Evolutionary conservation across 2,329 filamentous ascomycete species (phyloP).

Genomic region (Fusarium avenaceum): DNA sequence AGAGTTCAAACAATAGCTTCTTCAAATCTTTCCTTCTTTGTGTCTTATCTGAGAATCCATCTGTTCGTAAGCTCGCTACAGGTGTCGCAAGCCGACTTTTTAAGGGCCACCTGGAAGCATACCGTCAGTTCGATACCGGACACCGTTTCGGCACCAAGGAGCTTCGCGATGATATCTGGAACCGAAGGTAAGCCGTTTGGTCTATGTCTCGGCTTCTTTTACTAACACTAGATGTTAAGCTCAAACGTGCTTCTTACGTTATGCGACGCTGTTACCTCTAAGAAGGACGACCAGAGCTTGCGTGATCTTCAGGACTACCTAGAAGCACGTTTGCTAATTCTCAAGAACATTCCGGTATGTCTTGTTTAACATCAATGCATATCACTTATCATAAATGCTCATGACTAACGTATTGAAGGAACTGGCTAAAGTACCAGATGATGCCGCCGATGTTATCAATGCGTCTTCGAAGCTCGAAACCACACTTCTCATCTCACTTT

Average conservation of each 20-base stretch:
- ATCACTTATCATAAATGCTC: neutral
- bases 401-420: constrained; percentile 59
- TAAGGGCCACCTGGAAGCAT: constrained; percentile 48
- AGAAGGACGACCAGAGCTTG: constrained; percentile 60
- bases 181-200: constrained; percentile 60
- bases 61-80: constrained; percentile 63
- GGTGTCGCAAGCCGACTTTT: constrained; percentile 65
- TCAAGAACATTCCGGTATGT: constrained; percentile 65
- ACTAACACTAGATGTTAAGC: constrained; percentile 38
- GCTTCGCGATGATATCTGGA: constrained; percentile 64
- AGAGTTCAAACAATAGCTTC: constrained; percentile 50
- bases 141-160: constrained; percentile 46
- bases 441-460: constrained; percentile 66
- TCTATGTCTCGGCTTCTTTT: neutral
- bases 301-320: constrained; percentile 68
- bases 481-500: constrained; percentile 72
- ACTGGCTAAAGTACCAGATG: constrained; percentile 66
- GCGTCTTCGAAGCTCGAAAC: constrained; percentile 72
- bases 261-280: constrained; percentile 62
- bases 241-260: constrained; percentile 60
- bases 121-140: constrained; percentile 46
- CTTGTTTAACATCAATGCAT: neutral
- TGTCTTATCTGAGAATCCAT: constrained; percentile 65
- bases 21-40: constrained; percentile 68
- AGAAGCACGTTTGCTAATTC: constrained; percentile 65